A percentile compares a stretch with the other conserved stretches of the same genome.
These are phyloP conservation scores for Xylaria sp. DNA, from an alignment of 2,329 filamentous ascomycete genomes.

Conservation along the genomic window DNA sequence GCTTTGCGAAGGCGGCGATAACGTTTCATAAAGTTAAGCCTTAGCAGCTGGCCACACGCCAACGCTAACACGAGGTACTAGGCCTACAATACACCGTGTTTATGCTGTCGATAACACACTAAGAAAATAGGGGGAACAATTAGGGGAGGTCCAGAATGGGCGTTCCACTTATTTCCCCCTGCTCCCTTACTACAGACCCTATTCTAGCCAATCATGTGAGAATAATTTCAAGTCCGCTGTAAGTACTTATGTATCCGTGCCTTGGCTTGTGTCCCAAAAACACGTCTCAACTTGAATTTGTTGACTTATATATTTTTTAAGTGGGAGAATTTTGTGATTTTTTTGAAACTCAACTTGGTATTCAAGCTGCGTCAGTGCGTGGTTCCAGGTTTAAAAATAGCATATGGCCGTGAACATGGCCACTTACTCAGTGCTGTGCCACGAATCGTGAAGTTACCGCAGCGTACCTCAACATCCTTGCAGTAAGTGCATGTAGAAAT, in stretches of 20 bases:
- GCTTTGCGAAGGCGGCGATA: conserved; percentile 13
- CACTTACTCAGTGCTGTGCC: not conserved
- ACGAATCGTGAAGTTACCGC: not conserved
- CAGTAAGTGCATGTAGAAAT: not conserved
- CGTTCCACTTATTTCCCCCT: conserved; percentile 17
- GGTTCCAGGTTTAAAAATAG: conserved; percentile 7
- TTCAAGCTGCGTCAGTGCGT: not conserved
- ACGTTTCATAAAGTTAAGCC: conserved; percentile 2
- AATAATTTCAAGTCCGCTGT: not conserved
- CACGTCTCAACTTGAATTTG: conserved; percentile 9
- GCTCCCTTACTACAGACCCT: conserved; percentile 8
- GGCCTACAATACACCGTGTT: not conserved
- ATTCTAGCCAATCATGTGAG: conserved; percentile 24
- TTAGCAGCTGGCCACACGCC: conserved; percentile 9
- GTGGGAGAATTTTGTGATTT: not conserved
- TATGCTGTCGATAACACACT: not conserved
- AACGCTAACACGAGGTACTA: conserved; percentile 20
- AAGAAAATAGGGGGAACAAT: conserved; percentile 11
- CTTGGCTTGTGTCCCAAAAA: conserved; percentile 2
- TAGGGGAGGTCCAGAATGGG: conserved; percentile 13
- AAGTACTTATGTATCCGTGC: not conserved
- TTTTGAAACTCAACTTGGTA: not conserved
- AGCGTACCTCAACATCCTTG: not conserved
- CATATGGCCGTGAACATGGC: not conserved
- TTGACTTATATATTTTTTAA: not conserved